Base-by-base conservation (phyloP, 1,284 basidiomycete species). In the Thecaphora frezii region DNA sequence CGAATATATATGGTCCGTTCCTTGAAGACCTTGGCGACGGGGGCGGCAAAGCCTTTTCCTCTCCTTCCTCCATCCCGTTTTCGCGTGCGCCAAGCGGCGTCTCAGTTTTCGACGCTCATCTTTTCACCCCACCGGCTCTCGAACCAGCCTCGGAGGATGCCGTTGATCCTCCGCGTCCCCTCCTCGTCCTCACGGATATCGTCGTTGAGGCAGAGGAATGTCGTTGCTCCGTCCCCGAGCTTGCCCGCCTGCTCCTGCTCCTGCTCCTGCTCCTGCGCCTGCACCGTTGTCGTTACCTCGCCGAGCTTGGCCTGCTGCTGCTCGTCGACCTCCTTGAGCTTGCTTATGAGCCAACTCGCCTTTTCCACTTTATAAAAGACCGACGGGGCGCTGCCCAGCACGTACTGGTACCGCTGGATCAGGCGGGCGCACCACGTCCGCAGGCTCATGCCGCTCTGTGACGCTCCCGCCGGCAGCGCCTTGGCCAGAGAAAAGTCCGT, bases 341-440 rank as follows among this genome's bases (percentile, higher is more conserved):
- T 52, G 18, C 37, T 19, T 1, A 53, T 48, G 1, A 67, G 54
- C 13, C 47, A 39, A 3, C 48, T 38, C 7, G 65, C 61, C 22
- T 54, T 60, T 22, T 66, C 57, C 24, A 69, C 61, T 48, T 66
- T 57, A 48, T 60, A 64, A 41, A 69, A 67, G 18, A 54, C 62
- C 2, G 56, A 60, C 14, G 57, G 57, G 0, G 65, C 61, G 18
- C 51, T 44, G 21, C 67, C 58, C 5, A 67, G 50, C 10, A 57
- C 44, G 52, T 62, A 60, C 46, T 49, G 48, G 30, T 63, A 67
- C 10, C 64, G 47, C 42, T 59, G 64, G 19, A 63, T 53, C 43
- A 65, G 46, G 16, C 62, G 44, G 8, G 57, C 54, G 44, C 55
- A 55, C 62, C 62, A 65, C 1, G 57, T 56, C 7, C 62, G 37